Conservation (phyloP, 2,329 filamentous ascomycete species). For the Botryotinia globosa region DNA sequence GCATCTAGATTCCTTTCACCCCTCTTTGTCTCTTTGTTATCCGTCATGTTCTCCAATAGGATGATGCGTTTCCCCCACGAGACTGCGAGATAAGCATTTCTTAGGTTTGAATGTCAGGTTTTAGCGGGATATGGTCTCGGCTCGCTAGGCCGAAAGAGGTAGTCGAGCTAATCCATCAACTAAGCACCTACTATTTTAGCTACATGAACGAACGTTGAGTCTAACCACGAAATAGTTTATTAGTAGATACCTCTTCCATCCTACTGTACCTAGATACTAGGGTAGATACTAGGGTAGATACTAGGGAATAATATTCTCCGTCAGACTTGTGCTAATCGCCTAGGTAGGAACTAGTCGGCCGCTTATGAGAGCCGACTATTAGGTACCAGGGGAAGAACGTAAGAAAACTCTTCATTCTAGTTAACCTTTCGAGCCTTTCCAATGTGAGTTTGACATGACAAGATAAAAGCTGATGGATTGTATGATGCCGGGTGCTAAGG, state of each 20-base stretch:
- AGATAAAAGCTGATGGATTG: not conserved
- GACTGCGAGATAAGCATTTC: constrained; percentile 7
- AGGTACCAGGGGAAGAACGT: not conserved
- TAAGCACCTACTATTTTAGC: not conserved
- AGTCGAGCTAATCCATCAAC: not conserved
- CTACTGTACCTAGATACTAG: not conserved
- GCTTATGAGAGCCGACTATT: too few relatives aligned
- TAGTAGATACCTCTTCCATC: not conserved
- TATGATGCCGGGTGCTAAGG: not conserved
- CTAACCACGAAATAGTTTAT: not conserved
- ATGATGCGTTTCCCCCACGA: not conserved
- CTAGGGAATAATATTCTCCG: not conserved
- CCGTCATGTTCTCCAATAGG: not conserved
- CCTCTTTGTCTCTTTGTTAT: not conserved
- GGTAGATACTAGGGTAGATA: not conserved
- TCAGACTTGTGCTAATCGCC: not conserved
- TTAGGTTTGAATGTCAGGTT: not conserved
- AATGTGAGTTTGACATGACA: not conserved
- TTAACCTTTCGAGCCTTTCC: not conserved
- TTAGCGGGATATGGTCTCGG: accelerated
- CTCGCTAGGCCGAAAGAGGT: not conserved
- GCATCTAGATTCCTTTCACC: not conserved
- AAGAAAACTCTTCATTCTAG: not conserved
- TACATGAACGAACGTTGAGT: not conserved
- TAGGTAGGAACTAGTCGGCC: too few relatives aligned